Evolutionary conservation across 495 filamentous ascomycete species (phyloP).

Genomic region (Tetracladium marchalianum): DNA sequence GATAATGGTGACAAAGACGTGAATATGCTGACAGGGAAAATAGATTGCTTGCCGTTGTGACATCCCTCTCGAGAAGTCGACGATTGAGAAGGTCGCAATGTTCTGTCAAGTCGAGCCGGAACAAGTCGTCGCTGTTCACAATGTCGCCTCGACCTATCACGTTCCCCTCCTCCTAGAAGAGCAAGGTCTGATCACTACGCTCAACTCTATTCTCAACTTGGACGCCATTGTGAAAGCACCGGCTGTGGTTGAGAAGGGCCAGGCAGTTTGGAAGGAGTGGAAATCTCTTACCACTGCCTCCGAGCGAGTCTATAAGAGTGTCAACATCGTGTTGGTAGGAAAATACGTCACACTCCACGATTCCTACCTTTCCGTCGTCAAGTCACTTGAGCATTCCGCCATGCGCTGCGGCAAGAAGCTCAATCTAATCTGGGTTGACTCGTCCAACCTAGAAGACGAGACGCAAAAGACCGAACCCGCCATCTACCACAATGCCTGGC

Average conservation of each 20-base stretch:
- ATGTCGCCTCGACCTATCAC: constrained; percentile 82
- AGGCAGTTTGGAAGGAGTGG: constrained; percentile 66
- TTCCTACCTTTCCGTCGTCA: constrained; percentile 69
- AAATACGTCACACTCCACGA: constrained; percentile 83
- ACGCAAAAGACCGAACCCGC: constrained; percentile 48
- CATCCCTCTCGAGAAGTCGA: constrained; percentile 55
- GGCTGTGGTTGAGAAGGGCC: constrained; percentile 44
- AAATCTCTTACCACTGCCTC: constrained; percentile 51
- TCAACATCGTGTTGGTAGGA: constrained; percentile 81
- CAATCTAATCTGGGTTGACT: constrained; percentile 73
- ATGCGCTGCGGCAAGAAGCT: constrained; percentile 81
- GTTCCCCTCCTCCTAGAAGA: constrained; percentile 82
- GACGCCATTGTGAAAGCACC: constrained; percentile 36
- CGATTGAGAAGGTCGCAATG: constrained; percentile 78
- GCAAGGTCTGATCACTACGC: constrained; percentile 57
- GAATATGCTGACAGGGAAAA: constrained; percentile 2
- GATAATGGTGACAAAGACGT: not conserved
- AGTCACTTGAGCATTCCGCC: constrained; percentile 79
- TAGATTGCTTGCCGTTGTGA: constrained; percentile 93
- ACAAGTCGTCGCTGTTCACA: constrained; percentile 77
- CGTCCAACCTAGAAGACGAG: constrained; percentile 65
- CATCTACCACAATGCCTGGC: constrained; percentile 85
- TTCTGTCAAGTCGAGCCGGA: constrained; percentile 73
- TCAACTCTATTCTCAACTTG: constrained; percentile 52
- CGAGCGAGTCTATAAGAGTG: constrained; percentile 50